Evolutionary conservation across 345 rosid genomes (phyloP), one percentile per base, ranked within the genome.

Genomic region (Moricandia arvensis): DNA sequence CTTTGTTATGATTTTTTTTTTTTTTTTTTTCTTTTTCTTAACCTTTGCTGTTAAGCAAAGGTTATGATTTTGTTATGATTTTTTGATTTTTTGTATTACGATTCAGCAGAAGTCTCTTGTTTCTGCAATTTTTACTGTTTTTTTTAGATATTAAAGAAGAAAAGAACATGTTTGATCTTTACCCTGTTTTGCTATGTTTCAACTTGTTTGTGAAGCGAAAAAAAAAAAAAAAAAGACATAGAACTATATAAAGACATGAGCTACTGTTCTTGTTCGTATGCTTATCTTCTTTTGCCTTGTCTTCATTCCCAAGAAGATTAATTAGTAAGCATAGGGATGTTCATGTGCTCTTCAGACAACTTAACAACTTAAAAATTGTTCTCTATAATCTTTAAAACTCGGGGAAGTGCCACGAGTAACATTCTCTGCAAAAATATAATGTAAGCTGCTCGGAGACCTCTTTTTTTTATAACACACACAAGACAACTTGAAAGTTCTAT

Each of bases 291-390:
- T 77, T 94, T 7, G 92, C 97, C 78, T 92, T 94, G 43, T 90
- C 93, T 82, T 94, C 97, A 80, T 94, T 97, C 12, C 96, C 90
- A 26, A 87, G 70, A 62, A 87, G 73, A 43, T 91, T 92, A 11
- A 43, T 91, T 92, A 11, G 90, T 90, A 53, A 91, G 75, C 69
- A 73, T 84, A 8, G 90, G 77, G 12, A 21, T 21, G 24, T 21
- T 21, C 24, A 90, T 63, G n/a, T 84, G 79, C 37, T 87, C 89
- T 30, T 90, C 93, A 51, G 89, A 69, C 74, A 91, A 43, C 75
- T 83, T 83, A 21, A 21, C 24, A 21, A 21, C 24, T 21, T 21
- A 21, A 24, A 96, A 79, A 81, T 91, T 90, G 80, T 90, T 91
- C 74, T 86, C 90, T 5, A 88, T 41, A 4, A 11, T 41, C 47